Conservation (phyloP, 371 early-diverging fungal genomes). For the Mucor indicus region DNA sequence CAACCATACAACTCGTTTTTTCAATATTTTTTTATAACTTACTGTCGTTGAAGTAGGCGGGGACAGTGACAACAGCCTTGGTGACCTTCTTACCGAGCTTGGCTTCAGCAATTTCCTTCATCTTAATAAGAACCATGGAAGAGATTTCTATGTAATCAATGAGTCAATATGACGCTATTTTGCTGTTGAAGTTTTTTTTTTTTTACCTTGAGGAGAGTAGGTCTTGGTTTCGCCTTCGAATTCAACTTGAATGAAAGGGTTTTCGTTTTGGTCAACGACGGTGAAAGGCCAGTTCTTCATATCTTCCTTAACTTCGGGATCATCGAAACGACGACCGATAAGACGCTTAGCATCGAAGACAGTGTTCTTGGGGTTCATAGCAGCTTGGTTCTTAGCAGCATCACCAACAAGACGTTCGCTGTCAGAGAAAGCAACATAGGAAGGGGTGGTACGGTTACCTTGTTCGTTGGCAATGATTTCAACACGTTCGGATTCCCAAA, state of each 20-base stretch:
- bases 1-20: not conserved
- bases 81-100: slow-evolving; percentile 79
- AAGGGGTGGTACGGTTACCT: slow-evolving; percentile 91
- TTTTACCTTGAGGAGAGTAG: slow-evolving; percentile 76
- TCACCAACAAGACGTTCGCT: slow-evolving; percentile 84
- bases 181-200: slow-evolving; percentile 5
- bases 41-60: slow-evolving; percentile 77
- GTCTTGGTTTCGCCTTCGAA: slow-evolving; percentile 75
- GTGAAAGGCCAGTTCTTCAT: slow-evolving; percentile 90
- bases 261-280: slow-evolving; percentile 69
- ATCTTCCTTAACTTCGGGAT: slow-evolving; percentile 84
- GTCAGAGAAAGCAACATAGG: slow-evolving; percentile 89
- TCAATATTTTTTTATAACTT: slow-evolving; percentile 6
- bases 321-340: slow-evolving; percentile 93
- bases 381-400: slow-evolving; percentile 85
- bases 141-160: slow-evolving; percentile 66
- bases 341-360: slow-evolving; percentile 96
- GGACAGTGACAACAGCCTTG: slow-evolving; percentile 94
- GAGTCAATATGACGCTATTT: not conserved
- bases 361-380: slow-evolving; percentile 84
- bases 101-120: slow-evolving; percentile 90
- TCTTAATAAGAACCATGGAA: slow-evolving; percentile 87
- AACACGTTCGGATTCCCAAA: slow-evolving; percentile 66
- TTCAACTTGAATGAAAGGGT: slow-evolving; percentile 80
- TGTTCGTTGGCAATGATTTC: slow-evolving; percentile 88